phyloP scores from a whole-genome alignment of 257 asterid genomes.

The Solanum acaule region DNA sequence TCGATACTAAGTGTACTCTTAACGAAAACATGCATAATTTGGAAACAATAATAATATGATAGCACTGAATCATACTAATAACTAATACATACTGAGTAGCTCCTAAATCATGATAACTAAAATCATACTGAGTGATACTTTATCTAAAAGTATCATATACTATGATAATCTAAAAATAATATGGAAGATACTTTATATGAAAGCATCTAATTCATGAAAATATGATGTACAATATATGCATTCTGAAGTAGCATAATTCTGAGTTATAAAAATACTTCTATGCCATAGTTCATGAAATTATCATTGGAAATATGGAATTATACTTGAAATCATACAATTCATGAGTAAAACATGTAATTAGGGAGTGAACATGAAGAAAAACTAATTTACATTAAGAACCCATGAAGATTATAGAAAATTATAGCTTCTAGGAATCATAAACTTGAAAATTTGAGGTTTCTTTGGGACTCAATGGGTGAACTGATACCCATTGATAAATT shows the following conservation, averaged over 20 bases:
- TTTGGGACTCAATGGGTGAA: neutral
- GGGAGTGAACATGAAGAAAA: neutral
- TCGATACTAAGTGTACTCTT: neutral
- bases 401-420: neutral
- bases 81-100: neutral
- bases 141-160: neutral
- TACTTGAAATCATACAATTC: neutral
- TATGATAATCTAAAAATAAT: neutral
- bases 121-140: neutral
- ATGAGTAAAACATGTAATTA: neutral
- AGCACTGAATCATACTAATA: neutral
- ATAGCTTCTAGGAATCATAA: neutral
- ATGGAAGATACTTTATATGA: neutral
- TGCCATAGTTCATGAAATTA: neutral
- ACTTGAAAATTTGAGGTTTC: neutral
- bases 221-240: neutral
- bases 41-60: too few relatives aligned
- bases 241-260: neutral
- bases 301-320: too few relatives aligned
- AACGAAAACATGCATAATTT: too few relatives aligned
- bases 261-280: neutral
- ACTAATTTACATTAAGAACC: too few relatives aligned
- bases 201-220: neutral
- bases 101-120: neutral
- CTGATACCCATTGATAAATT: neutral